Evolutionary conservation across 805 yeast genomes (phyloP).

Genomic region (Ogataea neopini): DNA sequence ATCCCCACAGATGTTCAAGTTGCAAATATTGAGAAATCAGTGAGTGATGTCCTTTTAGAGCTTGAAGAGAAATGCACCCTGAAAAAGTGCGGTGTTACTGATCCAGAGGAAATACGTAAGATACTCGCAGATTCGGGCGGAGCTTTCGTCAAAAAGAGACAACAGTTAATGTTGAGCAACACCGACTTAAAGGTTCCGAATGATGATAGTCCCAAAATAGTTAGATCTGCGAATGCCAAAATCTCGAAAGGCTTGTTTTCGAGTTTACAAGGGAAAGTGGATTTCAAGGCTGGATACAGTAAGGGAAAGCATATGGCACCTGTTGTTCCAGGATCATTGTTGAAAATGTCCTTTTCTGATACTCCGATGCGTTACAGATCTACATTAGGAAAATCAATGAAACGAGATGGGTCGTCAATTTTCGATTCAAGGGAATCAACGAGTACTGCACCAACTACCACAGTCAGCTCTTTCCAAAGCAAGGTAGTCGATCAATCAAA

Average conservation of each 20-base stretch:
- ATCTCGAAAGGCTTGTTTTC: constrained; percentile 1
- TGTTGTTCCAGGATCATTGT: constrained; percentile 7
- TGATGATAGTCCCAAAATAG: neutral
- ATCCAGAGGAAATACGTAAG: constrained; percentile 3
- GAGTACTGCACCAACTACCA: constrained; percentile 8
- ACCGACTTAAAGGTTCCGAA: neutral
- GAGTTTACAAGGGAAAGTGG: constrained; percentile 3
- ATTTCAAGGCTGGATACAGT: neutral
- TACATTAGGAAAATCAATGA: neutral
- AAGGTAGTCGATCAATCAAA: neutral
- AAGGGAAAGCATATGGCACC: constrained; percentile 1
- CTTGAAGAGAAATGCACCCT: constrained; percentile 11
- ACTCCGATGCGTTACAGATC: constrained; percentile 8
- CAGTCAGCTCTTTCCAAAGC: neutral
- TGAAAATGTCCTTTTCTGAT: constrained; percentile 10
- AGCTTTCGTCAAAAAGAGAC: neutral
- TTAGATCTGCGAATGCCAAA: neutral
- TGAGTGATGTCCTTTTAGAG: constrained; percentile 5
- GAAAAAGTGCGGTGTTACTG: constrained; percentile 15
- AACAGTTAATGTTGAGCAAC: neutral
- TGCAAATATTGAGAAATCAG: constrained; percentile 9
- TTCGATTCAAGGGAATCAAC: constrained; percentile 8
- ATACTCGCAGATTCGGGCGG: neutral
- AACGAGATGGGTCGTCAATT: neutral
- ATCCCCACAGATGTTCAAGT: constrained; percentile 16